These are phyloP conservation scores for Citrus hindsii DNA, from an alignment of 345 rosid species.

Conservation along the genomic window DNA sequence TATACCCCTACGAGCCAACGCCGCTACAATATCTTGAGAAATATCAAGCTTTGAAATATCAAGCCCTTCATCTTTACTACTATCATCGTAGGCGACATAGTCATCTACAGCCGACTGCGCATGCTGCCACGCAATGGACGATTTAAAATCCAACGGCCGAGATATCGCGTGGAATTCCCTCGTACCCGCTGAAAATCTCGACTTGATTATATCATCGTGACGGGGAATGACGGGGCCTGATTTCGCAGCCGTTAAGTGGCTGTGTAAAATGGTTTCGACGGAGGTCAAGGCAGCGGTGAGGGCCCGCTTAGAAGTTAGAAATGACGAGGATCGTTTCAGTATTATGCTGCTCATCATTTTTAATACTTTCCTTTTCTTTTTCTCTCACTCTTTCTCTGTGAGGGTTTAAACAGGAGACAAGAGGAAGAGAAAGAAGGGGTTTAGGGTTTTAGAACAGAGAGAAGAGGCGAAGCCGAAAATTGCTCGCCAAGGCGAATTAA, in stretches of 20 bases:
- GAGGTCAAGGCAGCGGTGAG: conserved; percentile 28
- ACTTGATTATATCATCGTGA: neutral
- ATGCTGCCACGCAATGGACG: conserved; percentile 28
- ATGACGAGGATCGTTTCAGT: conserved; percentile 35
- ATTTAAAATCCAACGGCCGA: conserved; percentile 43
- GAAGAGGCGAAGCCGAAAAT: neutral
- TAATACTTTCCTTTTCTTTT: neutral
- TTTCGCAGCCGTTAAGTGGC: conserved; percentile 4
- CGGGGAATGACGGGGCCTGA: conserved; percentile 16
- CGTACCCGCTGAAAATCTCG: neutral
- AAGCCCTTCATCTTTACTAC: conserved; percentile 54
- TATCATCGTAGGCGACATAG: conserved; percentile 35
- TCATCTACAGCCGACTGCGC: conserved; percentile 57
- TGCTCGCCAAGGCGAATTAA: neutral
- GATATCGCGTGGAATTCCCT: conserved; percentile 55
- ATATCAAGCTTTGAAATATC: conserved; percentile 66
- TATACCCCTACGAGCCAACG: conserved; percentile 64
- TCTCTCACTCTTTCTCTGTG: neutral
- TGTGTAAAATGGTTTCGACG: conserved; percentile 22
- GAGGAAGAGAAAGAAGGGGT: neutral
- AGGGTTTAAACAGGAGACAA: neutral
- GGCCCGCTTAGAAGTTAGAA: conserved; percentile 26
- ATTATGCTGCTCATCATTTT: conserved; percentile 43
- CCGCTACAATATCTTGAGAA: conserved; percentile 66
- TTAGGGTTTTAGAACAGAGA: conserved; percentile 10